Evolutionary conservation across 2,329 filamentous ascomycete genomes (phyloP), one percentile per base, ranked within the genome.

Genomic region (Colletotrichum zoysiae): DNA sequence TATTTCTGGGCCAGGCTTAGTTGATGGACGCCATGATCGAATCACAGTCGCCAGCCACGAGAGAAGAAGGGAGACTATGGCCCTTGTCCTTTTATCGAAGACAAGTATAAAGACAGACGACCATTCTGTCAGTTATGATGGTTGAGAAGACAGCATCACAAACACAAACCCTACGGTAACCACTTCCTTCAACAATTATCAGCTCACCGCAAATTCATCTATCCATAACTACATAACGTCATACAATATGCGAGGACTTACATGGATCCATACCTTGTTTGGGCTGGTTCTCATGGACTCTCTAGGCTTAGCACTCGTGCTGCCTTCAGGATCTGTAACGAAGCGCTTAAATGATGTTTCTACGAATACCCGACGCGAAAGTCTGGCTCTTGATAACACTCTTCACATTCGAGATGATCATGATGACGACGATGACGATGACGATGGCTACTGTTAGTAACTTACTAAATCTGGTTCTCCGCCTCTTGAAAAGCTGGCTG

Each of bases 231-330:
- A 7, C 2, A 40, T 16, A 18, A 6, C 23, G 5, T 18, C 16
- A n/a, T n/a, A 33, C 18, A 70, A 20, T 0, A 71, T 71, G 69
- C 42, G 30, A 18, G 48, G 26, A 7, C 18, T 53, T 7, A n/a
- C 44, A 9, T 68, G 65, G 65, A 63, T 33, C 20, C 42, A 58
- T 14, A 58, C 69, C n/a, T 26, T 68, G 1, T 11, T 68, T 38
- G 65, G 58, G n/a, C 12, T 71, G 1, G 35, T 71, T 16, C 30
- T 71, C 26, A 40, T 71, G 12, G 57, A 68, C 16, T 55, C 65
- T 11, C 18, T 71, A 16, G 69, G 50, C 9, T 46, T 44, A 5
- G 69, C 44, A 16, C n/a, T 71, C 2, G 65, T 40, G 18, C 12
- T 71, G 14, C 65, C 65, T 48, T 38, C 51, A 2, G n/a, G 48